Base-by-base conservation (phyloP, 768 basidiomycete genomes). In the Macrolepiota dolichaula region DNA sequence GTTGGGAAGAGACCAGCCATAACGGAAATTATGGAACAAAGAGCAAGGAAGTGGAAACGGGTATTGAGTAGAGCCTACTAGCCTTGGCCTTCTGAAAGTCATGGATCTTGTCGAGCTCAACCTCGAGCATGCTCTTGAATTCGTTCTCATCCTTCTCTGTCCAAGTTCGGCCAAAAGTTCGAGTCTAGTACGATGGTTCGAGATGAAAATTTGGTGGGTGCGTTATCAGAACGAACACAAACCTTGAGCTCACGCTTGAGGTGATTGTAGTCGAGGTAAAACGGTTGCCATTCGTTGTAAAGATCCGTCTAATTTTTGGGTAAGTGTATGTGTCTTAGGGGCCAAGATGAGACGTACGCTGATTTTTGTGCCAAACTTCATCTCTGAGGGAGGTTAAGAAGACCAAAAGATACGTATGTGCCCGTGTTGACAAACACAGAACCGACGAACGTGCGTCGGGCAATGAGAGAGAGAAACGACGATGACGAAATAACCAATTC, bases 161-260 rank as follows among this genome's bases (percentile, higher is more conserved):
- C 96, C 96, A 98, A 49, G 73, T 71, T 22, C 77, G 79, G 13
- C 76, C 74, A 3, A 82, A 80, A 2, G 84, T 89, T 22, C 74
- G 70, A 13, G 69, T 62, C 72, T 75, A 55, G 52, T 51, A 60
- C 59, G 51, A 66, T 66, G 50, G 63, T 62, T 32, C 68, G 66
- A 38, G 50, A 55, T 63, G 70, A 55, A 35, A 57, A 35, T 19
- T 12, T 19, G 9, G 47, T 58, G 50, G 17, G 3, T 54, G 59
- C 38, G 56, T 59, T 51, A 40, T 44, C 13, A 51, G 61, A 40
- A 29, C 54, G 36, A 19, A 46, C 15, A 63, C 69, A 62, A 46
- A 88, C 90, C 80, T 98, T 97, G 66, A 98, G 85, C 65, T 92
- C 89, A 57, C 91, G 90, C 75, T 98, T 98, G 47, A 98, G 80